Evolutionary conservation across 2,329 filamentous ascomycete genomes (phyloP).

Genomic region (Colletotrichum sp.): DNA sequence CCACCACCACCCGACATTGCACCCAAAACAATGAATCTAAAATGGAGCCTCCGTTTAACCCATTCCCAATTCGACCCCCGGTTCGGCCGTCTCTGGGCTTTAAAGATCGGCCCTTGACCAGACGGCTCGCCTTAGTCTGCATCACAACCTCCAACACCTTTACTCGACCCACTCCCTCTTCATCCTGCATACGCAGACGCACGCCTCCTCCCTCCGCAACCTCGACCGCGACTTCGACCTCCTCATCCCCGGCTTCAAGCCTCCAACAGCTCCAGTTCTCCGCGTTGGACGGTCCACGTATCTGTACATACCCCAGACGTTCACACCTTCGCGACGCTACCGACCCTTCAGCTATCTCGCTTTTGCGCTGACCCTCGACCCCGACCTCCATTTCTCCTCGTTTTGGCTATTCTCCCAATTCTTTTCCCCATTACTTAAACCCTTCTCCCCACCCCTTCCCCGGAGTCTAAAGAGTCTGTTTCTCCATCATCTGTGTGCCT

Average conservation of each 20-base stretch:
- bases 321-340: not conserved
- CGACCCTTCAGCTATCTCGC: conserved; percentile 7
- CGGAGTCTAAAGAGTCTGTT: not conserved
- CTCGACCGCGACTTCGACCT: not conserved
- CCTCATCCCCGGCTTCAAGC: not conserved
- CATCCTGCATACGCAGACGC: not conserved
- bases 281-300: conserved; percentile 7
- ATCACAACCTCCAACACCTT: not conserved
- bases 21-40: conserved; percentile 5
- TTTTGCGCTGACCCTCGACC: conserved; percentile 13
- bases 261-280: conserved; percentile 15
- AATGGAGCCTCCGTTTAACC: conserved; percentile 2
- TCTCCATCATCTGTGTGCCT: not conserved
- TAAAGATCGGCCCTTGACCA: conserved; percentile 17
- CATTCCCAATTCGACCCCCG: conserved; percentile 12
- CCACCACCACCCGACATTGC: conserved; percentile 10
- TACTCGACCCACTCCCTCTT: conserved; percentile 18
- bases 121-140: not conserved
- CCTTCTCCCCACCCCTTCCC: conserved; percentile 4
- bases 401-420: not conserved
- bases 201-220: not conserved
- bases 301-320: conserved; percentile 18
- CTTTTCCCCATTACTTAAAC: conserved; percentile 18
- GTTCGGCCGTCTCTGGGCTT: conserved; percentile 2
- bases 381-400: conserved; percentile 4